phyloP scores from a whole-genome alignment of 2,329 filamentous ascomycete genomes.

The Trichocomaceae sp. region DNA sequence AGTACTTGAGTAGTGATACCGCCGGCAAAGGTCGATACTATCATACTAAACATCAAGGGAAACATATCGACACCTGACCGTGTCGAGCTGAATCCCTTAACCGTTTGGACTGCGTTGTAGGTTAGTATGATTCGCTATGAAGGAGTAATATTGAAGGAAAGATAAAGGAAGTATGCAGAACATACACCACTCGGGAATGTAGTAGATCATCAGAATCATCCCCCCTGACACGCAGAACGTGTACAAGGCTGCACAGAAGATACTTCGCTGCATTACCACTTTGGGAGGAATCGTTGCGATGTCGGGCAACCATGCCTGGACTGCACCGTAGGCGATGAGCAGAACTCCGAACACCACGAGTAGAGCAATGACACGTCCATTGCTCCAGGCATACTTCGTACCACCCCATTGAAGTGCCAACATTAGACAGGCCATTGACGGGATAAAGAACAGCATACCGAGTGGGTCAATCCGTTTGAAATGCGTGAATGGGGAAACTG shows the following conservation, averaged over 20 bases:
- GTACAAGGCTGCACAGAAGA: constrained; percentile 30
- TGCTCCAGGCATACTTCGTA: constrained; percentile 9
- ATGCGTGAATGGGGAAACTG: too few species aligned
- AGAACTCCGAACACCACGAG: constrained; percentile 12
- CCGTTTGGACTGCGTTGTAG: too few species aligned
- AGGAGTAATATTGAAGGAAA: too few species aligned
- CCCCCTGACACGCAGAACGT: constrained; percentile 31
- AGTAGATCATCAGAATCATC: constrained; percentile 39
- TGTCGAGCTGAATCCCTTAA: constrained; percentile 32
- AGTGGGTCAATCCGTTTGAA: background rate
- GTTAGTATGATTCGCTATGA: too few species aligned
- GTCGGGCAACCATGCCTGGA: too few species aligned
- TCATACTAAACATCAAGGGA: constrained; percentile 24
- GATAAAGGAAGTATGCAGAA: constrained; percentile 31
- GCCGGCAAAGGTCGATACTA: constrained; percentile 21
- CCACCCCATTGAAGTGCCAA: constrained; percentile 9
- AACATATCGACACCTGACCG: too few species aligned
- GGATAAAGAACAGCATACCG: background rate
- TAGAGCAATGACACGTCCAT: constrained; percentile 9
- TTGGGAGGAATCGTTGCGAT: constrained; percentile 22
- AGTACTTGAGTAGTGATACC: constrained; percentile 21
- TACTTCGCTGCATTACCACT: constrained; percentile 32
- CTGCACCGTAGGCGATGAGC: background rate
- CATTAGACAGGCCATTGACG: background rate
- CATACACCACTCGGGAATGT: constrained; percentile 30